Conservation (phyloP, 2,329 filamentous ascomycete species). For the Hansfordia pulvinata region DNA sequence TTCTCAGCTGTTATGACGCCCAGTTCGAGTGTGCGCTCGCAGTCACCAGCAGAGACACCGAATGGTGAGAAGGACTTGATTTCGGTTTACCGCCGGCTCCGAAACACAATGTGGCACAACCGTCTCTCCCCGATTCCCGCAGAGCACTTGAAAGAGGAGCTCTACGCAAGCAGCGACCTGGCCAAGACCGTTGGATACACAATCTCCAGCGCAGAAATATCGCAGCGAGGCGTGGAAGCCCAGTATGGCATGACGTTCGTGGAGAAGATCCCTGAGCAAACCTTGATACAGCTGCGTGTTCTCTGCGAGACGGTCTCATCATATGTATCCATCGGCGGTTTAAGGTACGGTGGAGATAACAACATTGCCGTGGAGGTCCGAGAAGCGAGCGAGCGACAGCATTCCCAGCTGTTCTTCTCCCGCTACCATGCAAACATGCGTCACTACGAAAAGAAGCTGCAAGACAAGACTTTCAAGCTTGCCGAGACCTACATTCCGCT, state of each 20-base stretch:
- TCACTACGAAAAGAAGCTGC: too few relatives aligned
- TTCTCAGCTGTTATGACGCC: conserved; percentile 24
- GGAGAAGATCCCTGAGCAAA: conserved; percentile 72
- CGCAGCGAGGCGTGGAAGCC: conserved; percentile 72
- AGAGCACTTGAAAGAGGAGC: conserved; percentile 24
- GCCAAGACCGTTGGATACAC: conserved; percentile 64
- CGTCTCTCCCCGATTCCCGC: conserved; percentile 21
- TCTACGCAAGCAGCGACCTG: conserved; percentile 44
- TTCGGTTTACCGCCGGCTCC: conserved; percentile 44
- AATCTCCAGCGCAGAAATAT: conserved; percentile 80
- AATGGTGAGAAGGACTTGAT: conserved; percentile 38
- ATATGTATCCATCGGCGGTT: conserved; percentile 64
- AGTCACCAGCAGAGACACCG: conserved; percentile 18
- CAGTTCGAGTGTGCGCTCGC: conserved; percentile 18
- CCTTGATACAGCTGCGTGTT: conserved; percentile 75
- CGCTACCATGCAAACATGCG: conserved; percentile 35
- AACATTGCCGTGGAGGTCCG: conserved; percentile 53
- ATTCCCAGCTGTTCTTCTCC: conserved; percentile 61
- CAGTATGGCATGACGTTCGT: conserved; percentile 62
- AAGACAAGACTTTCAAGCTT: conserved; percentile 23
- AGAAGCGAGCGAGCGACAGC: conserved; percentile 55
- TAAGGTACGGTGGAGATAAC: conserved; percentile 46
- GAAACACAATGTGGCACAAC: conserved; percentile 44
- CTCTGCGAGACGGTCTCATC: conserved; percentile 79
- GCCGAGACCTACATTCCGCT: conserved; percentile 41